Evolutionary conservation across 1,284 basidiomycete species (phyloP).

Genomic region (Ceratobasidium sp.): DNA sequence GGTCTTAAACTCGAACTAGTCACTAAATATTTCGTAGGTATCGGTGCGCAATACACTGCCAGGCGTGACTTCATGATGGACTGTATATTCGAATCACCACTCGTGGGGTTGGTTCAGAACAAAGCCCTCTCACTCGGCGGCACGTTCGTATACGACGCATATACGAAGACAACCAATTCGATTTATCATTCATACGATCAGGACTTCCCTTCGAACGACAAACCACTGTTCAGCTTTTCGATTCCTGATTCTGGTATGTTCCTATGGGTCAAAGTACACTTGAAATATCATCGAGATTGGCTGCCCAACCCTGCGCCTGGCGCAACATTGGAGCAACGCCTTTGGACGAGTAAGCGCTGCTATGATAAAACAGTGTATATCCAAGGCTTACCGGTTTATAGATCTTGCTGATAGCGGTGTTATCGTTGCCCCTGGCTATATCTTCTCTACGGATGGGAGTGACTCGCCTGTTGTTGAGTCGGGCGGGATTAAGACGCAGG

Average conservation of each 20-base stretch:
- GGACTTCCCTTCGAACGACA: conserved; percentile 59
- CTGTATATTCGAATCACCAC: conserved; percentile 59
- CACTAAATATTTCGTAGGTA: conserved; percentile 57
- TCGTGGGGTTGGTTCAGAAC: conserved; percentile 10
- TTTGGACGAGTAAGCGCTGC: conserved; percentile 60
- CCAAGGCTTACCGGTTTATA: background rate
- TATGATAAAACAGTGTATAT: background rate
- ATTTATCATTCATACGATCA: conserved; percentile 58
- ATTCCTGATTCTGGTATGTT: conserved; percentile 81
- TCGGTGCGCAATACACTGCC: conserved; percentile 68
- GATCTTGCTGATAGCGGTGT: conserved; percentile 72
- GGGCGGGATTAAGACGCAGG: background rate
- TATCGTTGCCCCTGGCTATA: conserved; percentile 70
- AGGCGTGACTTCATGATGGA: conserved; percentile 76
- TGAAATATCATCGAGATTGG: conserved; percentile 67
- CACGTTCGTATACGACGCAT: conserved; percentile 16
- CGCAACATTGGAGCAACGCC: conserved; percentile 66
- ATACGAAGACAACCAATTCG: conserved; percentile 46
- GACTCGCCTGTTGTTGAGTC: conserved; percentile 26
- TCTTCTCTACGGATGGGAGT: conserved; percentile 64
- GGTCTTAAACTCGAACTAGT: background rate
- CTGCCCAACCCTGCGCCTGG: conserved; percentile 55
- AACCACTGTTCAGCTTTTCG: conserved; percentile 73
- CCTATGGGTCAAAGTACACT: conserved; percentile 76
- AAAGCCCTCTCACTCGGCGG: conserved; percentile 12